Evolutionary conservation across 345 rosid genomes (phyloP).

Genomic region (Brassica incana): DNA sequence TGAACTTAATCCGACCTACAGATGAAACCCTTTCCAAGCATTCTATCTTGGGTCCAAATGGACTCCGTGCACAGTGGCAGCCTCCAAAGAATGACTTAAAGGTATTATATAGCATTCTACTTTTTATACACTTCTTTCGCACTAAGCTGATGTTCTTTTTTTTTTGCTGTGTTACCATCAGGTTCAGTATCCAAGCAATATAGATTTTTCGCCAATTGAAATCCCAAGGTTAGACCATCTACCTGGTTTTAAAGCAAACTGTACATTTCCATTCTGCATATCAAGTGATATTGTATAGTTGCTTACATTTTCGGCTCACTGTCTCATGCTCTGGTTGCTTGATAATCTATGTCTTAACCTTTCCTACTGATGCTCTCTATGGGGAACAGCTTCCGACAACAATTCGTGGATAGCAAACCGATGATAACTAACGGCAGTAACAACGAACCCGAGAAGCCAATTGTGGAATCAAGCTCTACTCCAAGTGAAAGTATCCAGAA

Average conservation of each 20-base stretch:
- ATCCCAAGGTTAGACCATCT: conserved; percentile 69
- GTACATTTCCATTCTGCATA: conserved; percentile 2
- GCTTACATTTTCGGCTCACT: neutral
- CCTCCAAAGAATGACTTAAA: conserved; percentile 58
- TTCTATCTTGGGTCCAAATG: conserved; percentile 87
- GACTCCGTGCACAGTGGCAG: conserved; percentile 83
- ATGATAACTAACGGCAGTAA: conserved; percentile 39
- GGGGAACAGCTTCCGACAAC: conserved; percentile 50
- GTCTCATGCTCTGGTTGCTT: neutral
- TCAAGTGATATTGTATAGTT: neutral
- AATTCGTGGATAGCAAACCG: conserved; percentile 43
- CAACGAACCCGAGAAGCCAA: conserved; percentile 50
- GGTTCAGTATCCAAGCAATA: conserved; percentile 80
- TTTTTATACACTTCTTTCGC: conserved; percentile 12
- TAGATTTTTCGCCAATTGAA: conserved; percentile 78
- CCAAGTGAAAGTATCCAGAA: conserved; percentile 41
- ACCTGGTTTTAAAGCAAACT: conserved; percentile 6
- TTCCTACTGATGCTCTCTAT: conserved; percentile 9
- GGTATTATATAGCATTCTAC: conserved; percentile 45
- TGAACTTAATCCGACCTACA: conserved; percentile 59
- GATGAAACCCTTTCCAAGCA: conserved; percentile 89
- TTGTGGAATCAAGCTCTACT: conserved; percentile 37
- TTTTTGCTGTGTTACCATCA: conserved; percentile 30
- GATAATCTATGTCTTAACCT: neutral
- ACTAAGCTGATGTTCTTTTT: conserved; percentile 33